Base-by-base conservation (phyloP, 768 basidiomycete genomes). In the Ramaria sp. region DNA sequence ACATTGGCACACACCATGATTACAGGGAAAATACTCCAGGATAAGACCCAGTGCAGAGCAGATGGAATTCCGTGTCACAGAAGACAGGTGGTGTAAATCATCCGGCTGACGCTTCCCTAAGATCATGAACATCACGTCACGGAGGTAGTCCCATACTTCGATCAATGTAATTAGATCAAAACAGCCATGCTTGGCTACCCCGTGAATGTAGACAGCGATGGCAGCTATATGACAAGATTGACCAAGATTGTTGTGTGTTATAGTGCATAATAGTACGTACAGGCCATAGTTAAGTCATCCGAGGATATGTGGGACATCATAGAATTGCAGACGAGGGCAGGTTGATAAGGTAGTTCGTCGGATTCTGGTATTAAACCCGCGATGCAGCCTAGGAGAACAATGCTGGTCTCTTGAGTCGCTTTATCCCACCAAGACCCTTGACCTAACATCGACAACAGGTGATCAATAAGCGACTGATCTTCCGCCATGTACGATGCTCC, bases 81-180 rank as follows among this genome's bases (percentile, higher is more conserved):
- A 41, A 24, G 28, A 13, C 34, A 50, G 32, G 18, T 6, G n/a
- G 15, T 25, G 20, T 20, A 20, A 28, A 18, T 7, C n/a, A 16
- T 47, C 53, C 28, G 44, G 44, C 3, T 55, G 20, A 22, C 13
- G 13, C 13, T 27, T 47, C 3, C 28, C 28, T 13, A 78, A 60
- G 34, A 80, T 74, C 36, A 78, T 65, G 5, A 81, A 59, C 5
- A 80, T 60, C 0, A 69, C 65, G 50, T 79, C 76, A 27, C 76
- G 65, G 50, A 87, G 62, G 61, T 76, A 71, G 43, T 76, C 69
- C 76, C 79, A 81, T 43, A 73, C 71, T 61, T 83, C 82, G 9
- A 72, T 67, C 54, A 67, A 67, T 37, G 66, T 63, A 28, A 81
- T 62, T 2, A 72, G 58, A 48, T 72, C 72, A 39, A 62, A 63